Percentiles rank a stretch among this genome's conserved stretches.
Conservation (phyloP, 257 asterid genomes). For the Primulina huaijiensis region DNA sequence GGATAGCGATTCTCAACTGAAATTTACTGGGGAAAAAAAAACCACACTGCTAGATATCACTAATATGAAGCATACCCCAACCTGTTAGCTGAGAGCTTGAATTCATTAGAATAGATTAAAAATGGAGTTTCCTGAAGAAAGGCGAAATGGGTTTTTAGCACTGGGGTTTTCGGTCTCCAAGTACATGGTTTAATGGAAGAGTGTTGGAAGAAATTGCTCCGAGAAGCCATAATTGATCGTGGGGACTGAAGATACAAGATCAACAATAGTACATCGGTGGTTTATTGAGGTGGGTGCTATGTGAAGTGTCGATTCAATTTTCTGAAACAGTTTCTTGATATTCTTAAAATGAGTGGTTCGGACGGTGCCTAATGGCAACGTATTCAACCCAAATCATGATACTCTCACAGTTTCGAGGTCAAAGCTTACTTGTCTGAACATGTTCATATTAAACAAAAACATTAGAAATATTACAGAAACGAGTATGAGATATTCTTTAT, state of each 20-base stretch:
- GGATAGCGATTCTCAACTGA: neutral
- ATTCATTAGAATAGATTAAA: conserved; percentile 28
- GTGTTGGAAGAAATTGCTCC: conserved; percentile 39
- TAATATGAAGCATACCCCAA: neutral
- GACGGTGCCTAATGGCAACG: no score
- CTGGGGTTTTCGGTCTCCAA: conserved; percentile 31
- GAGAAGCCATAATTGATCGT: conserved; percentile 47
- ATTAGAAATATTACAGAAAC: no score
- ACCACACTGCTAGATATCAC: neutral
- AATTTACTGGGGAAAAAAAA: neutral
- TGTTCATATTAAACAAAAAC: no score
- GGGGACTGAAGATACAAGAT: neutral
- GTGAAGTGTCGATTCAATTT: neutral
- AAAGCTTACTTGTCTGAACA: no score
- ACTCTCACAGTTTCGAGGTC: no score
- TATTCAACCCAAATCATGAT: no score
- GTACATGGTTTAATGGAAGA: conserved; percentile 36
- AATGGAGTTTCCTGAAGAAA: conserved; percentile 27
- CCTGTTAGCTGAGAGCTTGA: conserved; percentile 52
- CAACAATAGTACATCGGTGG: neutral
- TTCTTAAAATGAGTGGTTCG: no score
- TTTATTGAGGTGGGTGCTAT: neutral
- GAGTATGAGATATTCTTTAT: no score
- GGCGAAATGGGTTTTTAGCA: conserved; percentile 32
- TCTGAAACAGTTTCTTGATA: neutral